A percentile compares a stretch with the other conserved stretches of the same genome.
These are phyloP conservation scores for Neurospora sp. DNA, from an alignment of 2,329 filamentous ascomycete genomes.

Conservation along the genomic window DNA sequence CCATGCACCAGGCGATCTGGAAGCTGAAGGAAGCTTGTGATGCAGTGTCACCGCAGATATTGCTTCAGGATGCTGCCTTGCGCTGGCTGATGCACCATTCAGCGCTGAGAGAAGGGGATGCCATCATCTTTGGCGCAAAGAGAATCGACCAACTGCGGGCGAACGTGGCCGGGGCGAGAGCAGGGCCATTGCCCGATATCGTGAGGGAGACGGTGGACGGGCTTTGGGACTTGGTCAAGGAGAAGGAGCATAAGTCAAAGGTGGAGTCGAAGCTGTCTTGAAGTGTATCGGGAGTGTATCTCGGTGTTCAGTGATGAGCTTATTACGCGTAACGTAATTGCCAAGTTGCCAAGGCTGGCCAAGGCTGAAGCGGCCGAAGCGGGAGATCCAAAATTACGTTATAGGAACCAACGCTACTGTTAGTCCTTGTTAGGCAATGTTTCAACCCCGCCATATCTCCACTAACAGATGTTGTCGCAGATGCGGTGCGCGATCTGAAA, in stretches of 20 bases:
- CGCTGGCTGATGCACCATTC: slow-evolving; percentile 13
- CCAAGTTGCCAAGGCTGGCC: slow-evolving; percentile 7
- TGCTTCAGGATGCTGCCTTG: slow-evolving; percentile 7
- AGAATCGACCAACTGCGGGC: slow-evolving; percentile 6
- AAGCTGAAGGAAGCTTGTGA: slow-evolving; percentile 2
- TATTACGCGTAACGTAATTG: not conserved
- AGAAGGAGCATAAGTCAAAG: not conserved
- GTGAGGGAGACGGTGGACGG: not conserved
- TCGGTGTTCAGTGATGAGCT: not conserved
- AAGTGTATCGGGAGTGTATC: not conserved
- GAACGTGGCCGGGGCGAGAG: slow-evolving; percentile 8
- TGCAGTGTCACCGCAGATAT: not conserved
- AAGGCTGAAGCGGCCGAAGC: not conserved
- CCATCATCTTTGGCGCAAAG: slow-evolving; percentile 13
- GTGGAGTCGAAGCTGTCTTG: not conserved
- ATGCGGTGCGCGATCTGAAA: not conserved
- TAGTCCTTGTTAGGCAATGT: not conserved
- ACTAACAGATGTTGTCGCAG: not conserved
- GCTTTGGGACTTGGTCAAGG: not conserved
- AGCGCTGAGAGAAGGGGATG: slow-evolving; percentile 7
- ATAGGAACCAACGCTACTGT: not conserved
- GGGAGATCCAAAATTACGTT: slow-evolving; percentile 12
- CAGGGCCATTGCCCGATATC: not conserved
- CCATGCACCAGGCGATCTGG: slow-evolving; percentile 6
- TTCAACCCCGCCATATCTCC: not conserved